Evolutionary conservation across 148 eudicot genomes (phyloP).

Genomic region (Rhododendron williamsianum): DNA sequence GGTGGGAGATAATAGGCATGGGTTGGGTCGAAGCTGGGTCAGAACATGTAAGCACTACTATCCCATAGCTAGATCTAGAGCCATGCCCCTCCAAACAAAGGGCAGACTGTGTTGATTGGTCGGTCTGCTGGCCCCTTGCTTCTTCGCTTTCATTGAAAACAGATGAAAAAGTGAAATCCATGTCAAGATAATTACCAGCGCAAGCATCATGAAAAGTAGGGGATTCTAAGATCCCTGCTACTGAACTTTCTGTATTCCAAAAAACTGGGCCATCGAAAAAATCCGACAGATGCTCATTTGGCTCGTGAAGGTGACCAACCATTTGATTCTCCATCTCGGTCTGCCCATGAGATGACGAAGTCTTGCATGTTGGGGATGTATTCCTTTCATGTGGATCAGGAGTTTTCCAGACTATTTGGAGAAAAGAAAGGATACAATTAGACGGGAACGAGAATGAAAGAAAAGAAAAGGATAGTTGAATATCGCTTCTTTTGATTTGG

Average conservation of each 20-base stretch:
- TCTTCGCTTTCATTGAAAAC: neutral
- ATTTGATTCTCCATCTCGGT: neutral
- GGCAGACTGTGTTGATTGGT: neutral
- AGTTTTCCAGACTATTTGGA: conserved; percentile 31
- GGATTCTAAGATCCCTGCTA: neutral
- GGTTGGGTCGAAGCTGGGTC: neutral
- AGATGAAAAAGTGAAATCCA: neutral
- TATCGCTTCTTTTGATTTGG: neutral
- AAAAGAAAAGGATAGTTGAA: conserved; percentile 27
- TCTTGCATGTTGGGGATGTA: neutral
- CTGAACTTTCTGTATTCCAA: neutral
- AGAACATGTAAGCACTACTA: neutral
- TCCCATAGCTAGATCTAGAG: neutral
- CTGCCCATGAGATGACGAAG: neutral
- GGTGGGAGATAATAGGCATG: neutral
- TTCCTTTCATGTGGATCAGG: conserved; percentile 34
- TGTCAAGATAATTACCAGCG: neutral
- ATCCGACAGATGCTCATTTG: neutral
- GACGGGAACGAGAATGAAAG: conserved; percentile 35
- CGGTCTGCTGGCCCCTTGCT: neutral
- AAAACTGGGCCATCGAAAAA: neutral
- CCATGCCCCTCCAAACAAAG: neutral
- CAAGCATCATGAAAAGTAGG: neutral
- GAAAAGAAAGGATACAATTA: conserved; percentile 9
- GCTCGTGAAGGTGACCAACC: neutral